Conservation (phyloP, 805 yeast genomes). For the Metschnikowia colocasiae region DNA sequence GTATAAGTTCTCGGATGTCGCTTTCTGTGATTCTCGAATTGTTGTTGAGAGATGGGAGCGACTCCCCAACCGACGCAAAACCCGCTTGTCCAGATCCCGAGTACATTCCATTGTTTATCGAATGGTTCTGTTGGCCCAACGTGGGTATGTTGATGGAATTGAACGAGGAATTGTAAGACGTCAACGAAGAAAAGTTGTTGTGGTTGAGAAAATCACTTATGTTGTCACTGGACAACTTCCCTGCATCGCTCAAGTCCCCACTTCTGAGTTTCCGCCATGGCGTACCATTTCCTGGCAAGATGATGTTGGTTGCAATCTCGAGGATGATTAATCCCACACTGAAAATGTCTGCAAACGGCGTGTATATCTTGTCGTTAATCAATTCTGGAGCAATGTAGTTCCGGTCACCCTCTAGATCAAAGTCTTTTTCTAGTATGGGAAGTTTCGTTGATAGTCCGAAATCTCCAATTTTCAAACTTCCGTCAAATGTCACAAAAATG, state of each 20-base stretch:
- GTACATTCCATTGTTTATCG: constrained; percentile 5
- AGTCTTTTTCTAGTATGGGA: constrained; percentile 61
- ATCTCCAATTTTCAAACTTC: constrained; percentile 90
- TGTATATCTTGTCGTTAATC: constrained; percentile 74
- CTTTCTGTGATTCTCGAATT: constrained; percentile 1
- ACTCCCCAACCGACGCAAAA: not conserved
- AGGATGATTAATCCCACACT: constrained; percentile 91
- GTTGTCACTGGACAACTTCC: constrained; percentile 60
- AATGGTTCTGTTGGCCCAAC: constrained; percentile 9
- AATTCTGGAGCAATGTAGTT: constrained; percentile 98
- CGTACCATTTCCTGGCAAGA: constrained; percentile 91
- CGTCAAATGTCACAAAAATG: constrained; percentile 90
- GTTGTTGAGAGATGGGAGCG: constrained; percentile 1
- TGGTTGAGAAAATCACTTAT: constrained; percentile 41
- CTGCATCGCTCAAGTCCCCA: constrained; percentile 95
- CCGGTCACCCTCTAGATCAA: constrained; percentile 95
- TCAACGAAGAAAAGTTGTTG: constrained; percentile 32
- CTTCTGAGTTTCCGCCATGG: constrained; percentile 95
- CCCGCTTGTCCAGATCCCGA: not conserved
- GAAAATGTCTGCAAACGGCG: constrained; percentile 90
- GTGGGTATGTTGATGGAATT: constrained; percentile 16
- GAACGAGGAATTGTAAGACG: constrained; percentile 29
- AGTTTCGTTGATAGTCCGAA: constrained; percentile 88
- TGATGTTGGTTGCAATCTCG: constrained; percentile 93
- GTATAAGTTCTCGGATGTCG: constrained; percentile 43